phyloP scores from a whole-genome alignment of 495 filamentous ascomycete genomes.

The Talaromyces wortmannii region DNA sequence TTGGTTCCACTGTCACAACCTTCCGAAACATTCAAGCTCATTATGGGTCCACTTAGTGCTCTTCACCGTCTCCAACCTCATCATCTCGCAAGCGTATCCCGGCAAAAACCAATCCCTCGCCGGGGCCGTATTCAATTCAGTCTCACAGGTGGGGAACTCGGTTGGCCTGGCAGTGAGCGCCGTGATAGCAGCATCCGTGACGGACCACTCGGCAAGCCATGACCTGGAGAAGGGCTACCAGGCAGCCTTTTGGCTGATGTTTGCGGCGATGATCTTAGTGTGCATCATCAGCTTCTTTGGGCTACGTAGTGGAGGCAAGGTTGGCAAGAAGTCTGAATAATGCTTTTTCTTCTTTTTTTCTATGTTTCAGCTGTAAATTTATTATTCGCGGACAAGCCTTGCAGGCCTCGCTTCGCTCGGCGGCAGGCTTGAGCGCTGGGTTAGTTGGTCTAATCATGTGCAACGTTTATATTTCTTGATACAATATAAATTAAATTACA shows the following conservation, averaged over 20 bases:
- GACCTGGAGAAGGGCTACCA: constrained; percentile 50
- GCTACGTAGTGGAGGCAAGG: constrained; percentile 42
- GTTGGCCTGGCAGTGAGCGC: constrained; percentile 51
- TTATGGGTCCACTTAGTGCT: constrained; percentile 14
- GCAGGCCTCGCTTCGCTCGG: too few species aligned
- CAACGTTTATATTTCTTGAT: too few species aligned
- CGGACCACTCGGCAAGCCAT: constrained; percentile 16
- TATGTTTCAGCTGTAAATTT: too few species aligned
- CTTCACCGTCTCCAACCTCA: constrained; percentile 49
- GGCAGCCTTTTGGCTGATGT: constrained; percentile 53
- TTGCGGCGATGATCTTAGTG: constrained; percentile 37
- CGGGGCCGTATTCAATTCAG: constrained; percentile 58
- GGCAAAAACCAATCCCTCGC: constrained; percentile 50
- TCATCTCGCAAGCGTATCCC: constrained; percentile 52
- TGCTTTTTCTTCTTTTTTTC: not conserved
- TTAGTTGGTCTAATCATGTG: too few species aligned
- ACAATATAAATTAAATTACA: too few species aligned
- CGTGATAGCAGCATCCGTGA: constrained; percentile 16
- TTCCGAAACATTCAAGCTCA: not conserved
- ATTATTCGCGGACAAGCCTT: too few species aligned
- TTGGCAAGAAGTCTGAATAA: constrained; percentile 20
- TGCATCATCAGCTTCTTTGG: constrained; percentile 35
- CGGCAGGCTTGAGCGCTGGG: too few species aligned
- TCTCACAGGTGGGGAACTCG: constrained; percentile 52
- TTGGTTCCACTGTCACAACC: not conserved